Percentiles rank a stretch among this genome's conserved stretches.
phyloP scores from a whole-genome alignment of 768 basidiomycete genomes.

The Phanerodontia chrysosporium region DNA sequence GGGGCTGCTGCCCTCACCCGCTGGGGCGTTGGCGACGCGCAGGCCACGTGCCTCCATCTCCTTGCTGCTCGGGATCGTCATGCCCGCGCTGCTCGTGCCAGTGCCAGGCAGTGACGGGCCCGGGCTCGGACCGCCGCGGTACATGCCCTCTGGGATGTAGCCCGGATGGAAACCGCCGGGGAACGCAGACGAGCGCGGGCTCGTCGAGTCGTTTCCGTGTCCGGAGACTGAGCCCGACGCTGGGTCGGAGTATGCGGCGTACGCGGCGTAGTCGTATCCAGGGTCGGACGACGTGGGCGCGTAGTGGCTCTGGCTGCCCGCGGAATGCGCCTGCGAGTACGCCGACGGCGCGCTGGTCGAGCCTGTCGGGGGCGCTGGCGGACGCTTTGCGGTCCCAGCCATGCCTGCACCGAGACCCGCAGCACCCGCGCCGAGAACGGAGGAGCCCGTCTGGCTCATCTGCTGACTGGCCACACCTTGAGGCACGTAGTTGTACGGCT shows the following conservation, averaged over 20 bases:
- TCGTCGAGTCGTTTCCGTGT: conserved; percentile 8
- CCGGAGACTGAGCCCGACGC: conserved; percentile 4
- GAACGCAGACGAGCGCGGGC: conserved; percentile 3
- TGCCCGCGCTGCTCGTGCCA: conserved; percentile 4
- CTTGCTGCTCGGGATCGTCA: conserved; percentile 21
- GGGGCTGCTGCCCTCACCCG: conserved; percentile 6
- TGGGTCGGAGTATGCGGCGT: conserved; percentile 10
- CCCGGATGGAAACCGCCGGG: conserved; percentile 2
- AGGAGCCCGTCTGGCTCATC: conserved; percentile 25
- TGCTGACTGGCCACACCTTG: conserved; percentile 1
- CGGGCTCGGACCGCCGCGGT: conserved; percentile 22
- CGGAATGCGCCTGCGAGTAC: conserved; percentile 14
- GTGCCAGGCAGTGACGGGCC: conserved; percentile 22
- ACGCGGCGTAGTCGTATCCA: conserved; percentile 13
- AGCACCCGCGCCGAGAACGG: conserved; percentile 21
- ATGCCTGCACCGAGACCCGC: conserved; percentile 10
- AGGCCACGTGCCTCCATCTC: conserved; percentile 27
- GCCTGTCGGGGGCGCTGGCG: background rate
- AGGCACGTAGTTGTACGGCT: conserved; percentile 21
- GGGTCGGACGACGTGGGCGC: conserved; percentile 15
- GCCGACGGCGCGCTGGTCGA: conserved; percentile 13
- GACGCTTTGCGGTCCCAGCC: conserved; percentile 14
- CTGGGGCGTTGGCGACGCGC: conserved; percentile 24
- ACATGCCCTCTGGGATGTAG: conserved; percentile 1
- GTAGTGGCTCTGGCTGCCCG: conserved; percentile 17